Conservation (phyloP, 1,284 basidiomycete genomes). For the Thecaphora thlaspeos region DNA sequence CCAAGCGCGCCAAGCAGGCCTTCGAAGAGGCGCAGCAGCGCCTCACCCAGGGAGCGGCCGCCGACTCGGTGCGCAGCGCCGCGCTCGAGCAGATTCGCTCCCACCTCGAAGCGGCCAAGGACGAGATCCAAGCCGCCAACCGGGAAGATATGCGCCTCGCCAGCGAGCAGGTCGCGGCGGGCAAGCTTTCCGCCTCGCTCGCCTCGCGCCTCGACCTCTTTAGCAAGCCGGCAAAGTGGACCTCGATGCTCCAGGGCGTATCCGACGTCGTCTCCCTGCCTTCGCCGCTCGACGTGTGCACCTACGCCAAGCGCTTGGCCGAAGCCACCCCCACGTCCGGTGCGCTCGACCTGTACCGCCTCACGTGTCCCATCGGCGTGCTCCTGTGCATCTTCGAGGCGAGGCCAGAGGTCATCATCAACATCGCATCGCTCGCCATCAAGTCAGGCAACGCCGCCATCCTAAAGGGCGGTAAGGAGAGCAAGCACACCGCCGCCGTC, state of each 20-base stretch:
- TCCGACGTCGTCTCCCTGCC: constrained; percentile 79
- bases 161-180: constrained; percentile 72
- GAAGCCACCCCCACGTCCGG: constrained; percentile 59
- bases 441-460: constrained; percentile 74
- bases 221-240: constrained; percentile 81
- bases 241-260: constrained; percentile 86
- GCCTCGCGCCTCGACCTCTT: constrained; percentile 82
- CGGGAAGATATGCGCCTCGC: constrained; percentile 61
- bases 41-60: constrained; percentile 11
- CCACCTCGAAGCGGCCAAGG: constrained; percentile 31
- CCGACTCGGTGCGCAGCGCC: constrained; percentile 24
- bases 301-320: constrained; percentile 84
- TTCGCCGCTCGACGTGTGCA: constrained; percentile 81
- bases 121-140: constrained; percentile 44
- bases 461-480: constrained; percentile 54
- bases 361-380: constrained; percentile 95
- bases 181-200: constrained; percentile 77
- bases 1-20: constrained; percentile 26
- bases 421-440: constrained; percentile 92
- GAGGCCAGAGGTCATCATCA: constrained; percentile 94
- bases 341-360: constrained; percentile 80
- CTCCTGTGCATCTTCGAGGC: constrained; percentile 97
- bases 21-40: constrained; percentile 18
- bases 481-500: constrained; percentile 33
- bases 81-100: constrained; percentile 38